Evolutionary conservation across 208 protist genomes (phyloP).

Genomic region (Leptomonas seymouri): DNA sequence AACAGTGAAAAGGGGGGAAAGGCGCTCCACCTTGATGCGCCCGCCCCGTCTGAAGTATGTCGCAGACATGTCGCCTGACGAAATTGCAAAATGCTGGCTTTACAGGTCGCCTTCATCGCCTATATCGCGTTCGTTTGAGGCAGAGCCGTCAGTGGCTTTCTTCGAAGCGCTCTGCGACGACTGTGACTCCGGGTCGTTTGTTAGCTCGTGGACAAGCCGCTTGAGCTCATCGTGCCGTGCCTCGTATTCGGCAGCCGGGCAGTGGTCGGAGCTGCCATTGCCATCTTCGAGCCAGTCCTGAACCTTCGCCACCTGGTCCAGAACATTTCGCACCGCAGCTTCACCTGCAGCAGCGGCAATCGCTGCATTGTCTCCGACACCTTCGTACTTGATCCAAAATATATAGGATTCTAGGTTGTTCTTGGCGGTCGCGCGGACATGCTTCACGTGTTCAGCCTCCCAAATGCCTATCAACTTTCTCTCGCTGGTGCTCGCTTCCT

Average conservation of each 20-base stretch:
- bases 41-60: too few relatives aligned
- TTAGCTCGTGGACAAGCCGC: conserved; percentile 34
- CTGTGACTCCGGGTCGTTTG: conserved; percentile 13
- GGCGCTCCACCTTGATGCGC: too few relatives aligned
- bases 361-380: conserved; percentile 55
- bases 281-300: conserved; percentile 84
- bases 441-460: conserved; percentile 64
- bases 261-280: conserved; percentile 62
- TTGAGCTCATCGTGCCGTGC: conserved; percentile 48
- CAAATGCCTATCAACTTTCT: conserved; percentile 53
- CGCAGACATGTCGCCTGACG: too few relatives aligned
- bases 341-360: conserved; percentile 18
- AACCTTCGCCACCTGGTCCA: conserved; percentile 29
- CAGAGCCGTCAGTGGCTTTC: background rate
- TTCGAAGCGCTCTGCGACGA: background rate
- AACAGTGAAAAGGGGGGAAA: background rate
- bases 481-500: conserved; percentile 33
- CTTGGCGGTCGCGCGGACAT: conserved; percentile 58
- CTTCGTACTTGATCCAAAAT: conserved; percentile 75
- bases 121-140: background rate
- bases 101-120: conserved; percentile 41
- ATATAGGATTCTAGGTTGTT: conserved; percentile 88
- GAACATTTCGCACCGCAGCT: conserved; percentile 36
- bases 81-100: background rate
- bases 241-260: conserved; percentile 57